Base-by-base conservation (phyloP, 257 asterid species). In the Osmanthus fragrans region DNA sequence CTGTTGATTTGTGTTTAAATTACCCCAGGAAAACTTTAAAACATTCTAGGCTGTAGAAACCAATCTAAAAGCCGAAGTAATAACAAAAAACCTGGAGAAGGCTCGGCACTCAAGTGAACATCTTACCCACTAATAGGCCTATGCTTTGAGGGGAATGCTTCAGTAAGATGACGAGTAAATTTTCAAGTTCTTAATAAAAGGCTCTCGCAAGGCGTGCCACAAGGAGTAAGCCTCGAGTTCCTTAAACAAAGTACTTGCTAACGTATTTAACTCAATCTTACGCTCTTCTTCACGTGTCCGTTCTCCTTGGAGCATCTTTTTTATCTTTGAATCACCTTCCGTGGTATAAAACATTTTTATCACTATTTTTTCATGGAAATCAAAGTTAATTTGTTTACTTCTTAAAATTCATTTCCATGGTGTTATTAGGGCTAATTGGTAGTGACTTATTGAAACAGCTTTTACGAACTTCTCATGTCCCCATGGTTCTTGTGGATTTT, bases 401-500 rank as follows among this genome's bases (percentile, higher is more conserved):
- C 7, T 65, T 47, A 63, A 11, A 60, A 36, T 19, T 23, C 77
- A 63, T 45, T 51, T 40, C 73, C 54, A 21, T 19, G 9, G 34
- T 10, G n/a, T 70, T 56, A 11, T 51, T 13, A 30, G 56, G 58
- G 21, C 25, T 19, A n/a, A 18, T 34, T 33, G 4, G 25, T 29
- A 1, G 21, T 27, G 16, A 7, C 49, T 34, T 73, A 6, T 54
- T 71, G 71, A 45, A 21, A 49, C 56, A 69, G 56, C 74, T 74
- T 76, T 71, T 36, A 19, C 37, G 36, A 49, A 72, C 34, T 33
- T 79, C 75, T 16, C 32, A 73, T 23, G 45, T 2, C 77, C 34
- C 73, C 30, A 34, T 40, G 71, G 7, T 81, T 63, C 30, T 56
- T 76, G 68, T 79, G 42, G 65, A 71, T 65, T 75, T 83, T 81